A percentile compares a stretch with the other conserved stretches of the same genome.
Conservation (phyloP, 495 filamentous ascomycete species). For the Amphirosellinia nigrospora region DNA sequence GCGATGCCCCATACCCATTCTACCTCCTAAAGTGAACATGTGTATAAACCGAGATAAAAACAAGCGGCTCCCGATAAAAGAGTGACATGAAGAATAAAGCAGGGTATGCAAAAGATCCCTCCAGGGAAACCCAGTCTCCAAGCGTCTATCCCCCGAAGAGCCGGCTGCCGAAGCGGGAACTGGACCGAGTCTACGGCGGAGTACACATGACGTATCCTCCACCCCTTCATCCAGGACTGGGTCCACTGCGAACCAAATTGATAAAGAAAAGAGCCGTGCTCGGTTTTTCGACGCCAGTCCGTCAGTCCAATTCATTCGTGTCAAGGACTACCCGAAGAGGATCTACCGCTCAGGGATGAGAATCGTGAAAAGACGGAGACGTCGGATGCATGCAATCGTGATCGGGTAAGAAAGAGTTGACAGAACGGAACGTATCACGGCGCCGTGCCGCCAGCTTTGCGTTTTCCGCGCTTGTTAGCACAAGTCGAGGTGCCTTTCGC, state of each 20-base stretch:
- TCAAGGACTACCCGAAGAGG: slow-evolving; percentile 36
- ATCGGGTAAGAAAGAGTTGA: slow-evolving; percentile 37
- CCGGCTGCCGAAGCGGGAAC: slow-evolving; percentile 20
- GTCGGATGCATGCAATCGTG: slow-evolving; percentile 42
- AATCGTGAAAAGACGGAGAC: slow-evolving; percentile 44
- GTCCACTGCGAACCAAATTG: slow-evolving; percentile 28
- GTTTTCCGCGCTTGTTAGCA: slow-evolving; percentile 91
- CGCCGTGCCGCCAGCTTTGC: slow-evolving; percentile 70
- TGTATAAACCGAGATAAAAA: slow-evolving; percentile 28
- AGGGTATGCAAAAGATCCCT: slow-evolving; percentile 31
- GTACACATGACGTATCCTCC: slow-evolving; percentile 30
- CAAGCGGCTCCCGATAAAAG: slow-evolving; percentile 33
- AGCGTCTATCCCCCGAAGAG: slow-evolving; percentile 31
- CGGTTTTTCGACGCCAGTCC: slow-evolving; percentile 27
- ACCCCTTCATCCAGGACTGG: slow-evolving; percentile 28
- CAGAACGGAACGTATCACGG: slow-evolving; percentile 29
- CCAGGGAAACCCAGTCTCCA: slow-evolving; percentile 33
- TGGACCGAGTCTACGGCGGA: slow-evolving; percentile 30
- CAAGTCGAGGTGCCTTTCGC: slow-evolving; percentile 83
- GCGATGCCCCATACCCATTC: slow-evolving; percentile 38
- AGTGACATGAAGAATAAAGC: slow-evolving; percentile 42
- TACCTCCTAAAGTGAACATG: slow-evolving; percentile 34
- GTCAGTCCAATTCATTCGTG: slow-evolving; percentile 36
- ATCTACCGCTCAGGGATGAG: slow-evolving; percentile 38
- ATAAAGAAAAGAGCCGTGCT: slow-evolving; percentile 40